Base-by-base conservation (phyloP, 1,139 yeast genomes). In the Suhomyces wounanorum region DNA sequence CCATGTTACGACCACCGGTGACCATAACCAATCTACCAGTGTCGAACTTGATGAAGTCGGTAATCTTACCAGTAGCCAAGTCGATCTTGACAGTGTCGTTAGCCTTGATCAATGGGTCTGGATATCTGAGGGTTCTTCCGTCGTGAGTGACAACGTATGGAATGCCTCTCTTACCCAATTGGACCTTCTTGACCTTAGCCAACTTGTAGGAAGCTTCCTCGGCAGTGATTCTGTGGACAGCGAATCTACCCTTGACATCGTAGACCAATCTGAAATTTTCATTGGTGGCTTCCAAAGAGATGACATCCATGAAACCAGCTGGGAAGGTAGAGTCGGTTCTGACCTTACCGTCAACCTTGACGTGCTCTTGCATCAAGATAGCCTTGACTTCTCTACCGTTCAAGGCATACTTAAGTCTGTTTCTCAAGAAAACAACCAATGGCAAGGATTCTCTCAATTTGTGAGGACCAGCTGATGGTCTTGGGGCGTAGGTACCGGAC, bases 401-500 rank as follows among this genome's bases (percentile, higher is more conserved):
- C 77, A 94, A 87, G 66, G 98, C 98, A 79, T 94, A 94, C 92
- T 92, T 94, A 78, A 94, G 86, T 85, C 98, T 91, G 96, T 94
- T 94, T 87, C 99, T 91, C 76, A 94, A 83, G 85, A 94, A 94
- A 67, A 94, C 94, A 73, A 94, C 85, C 81, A 94, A 87, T 75
- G 99, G 99, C 74, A 94, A 88, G 57, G 97, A 94, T 83, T 94
- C 99, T 82, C 99, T 88, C 79, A 92, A 87, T 83, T 94, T 94
- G 87, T 94, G 99, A 76, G 99, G 99, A 84, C 99, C 99, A 67
- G 96, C 87, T 61, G 97, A 90, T 75, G 98, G 96, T 85, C 98
- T 92, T 83, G 99, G 99, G 66, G 99, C 99, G 79, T 94, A 94
- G 74, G 91, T 84, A 75, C 99, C 99, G 78, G 97, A 89, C 83